Evolutionary conservation across 148 eudicot species (phyloP).

Genomic region (Mesembryanthemum crystallinum): DNA sequence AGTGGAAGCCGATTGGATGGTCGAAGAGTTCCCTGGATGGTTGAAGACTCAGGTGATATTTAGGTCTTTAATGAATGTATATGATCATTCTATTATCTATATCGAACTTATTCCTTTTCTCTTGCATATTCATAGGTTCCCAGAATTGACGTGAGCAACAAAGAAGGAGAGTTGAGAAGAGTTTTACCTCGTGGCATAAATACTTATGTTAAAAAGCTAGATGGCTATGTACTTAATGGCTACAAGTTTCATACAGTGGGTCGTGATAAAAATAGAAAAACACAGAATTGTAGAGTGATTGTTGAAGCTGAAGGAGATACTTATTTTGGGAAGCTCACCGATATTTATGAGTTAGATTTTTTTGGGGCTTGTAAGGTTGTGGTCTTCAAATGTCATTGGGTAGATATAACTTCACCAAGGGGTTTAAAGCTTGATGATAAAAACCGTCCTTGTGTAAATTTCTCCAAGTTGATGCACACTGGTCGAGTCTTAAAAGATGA

Average conservation of each 20-base stretch:
- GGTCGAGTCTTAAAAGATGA: conserved; percentile 21
- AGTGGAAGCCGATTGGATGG: background rate
- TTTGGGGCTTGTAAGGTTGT: conserved; percentile 13
- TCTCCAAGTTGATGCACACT: conserved; percentile 22
- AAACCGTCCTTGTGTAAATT: conserved; percentile 15
- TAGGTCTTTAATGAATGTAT: background rate
- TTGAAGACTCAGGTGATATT: background rate
- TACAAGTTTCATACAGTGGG: conserved; percentile 14
- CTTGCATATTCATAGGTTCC: background rate
- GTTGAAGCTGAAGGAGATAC: conserved; percentile 5
- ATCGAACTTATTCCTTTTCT: too few relatives aligned
- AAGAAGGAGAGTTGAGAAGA: conserved; percentile 5
- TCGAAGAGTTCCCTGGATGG: conserved; percentile 2
- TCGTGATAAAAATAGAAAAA: conserved; percentile 4
- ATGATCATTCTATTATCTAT: too few relatives aligned
- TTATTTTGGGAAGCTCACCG: conserved; percentile 17
- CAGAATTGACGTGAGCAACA: background rate
- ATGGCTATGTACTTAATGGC: background rate
- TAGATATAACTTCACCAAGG: conserved; percentile 2
- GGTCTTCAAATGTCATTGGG: conserved; percentile 13
- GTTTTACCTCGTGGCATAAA: background rate
- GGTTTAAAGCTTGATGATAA: background rate
- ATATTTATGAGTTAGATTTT: conserved; percentile 13
- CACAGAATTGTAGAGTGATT: conserved; percentile 15
- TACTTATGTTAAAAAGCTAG: background rate